Base-by-base conservation (phyloP, 257 asterid species). In the Nicotiana paniculata region DNA sequence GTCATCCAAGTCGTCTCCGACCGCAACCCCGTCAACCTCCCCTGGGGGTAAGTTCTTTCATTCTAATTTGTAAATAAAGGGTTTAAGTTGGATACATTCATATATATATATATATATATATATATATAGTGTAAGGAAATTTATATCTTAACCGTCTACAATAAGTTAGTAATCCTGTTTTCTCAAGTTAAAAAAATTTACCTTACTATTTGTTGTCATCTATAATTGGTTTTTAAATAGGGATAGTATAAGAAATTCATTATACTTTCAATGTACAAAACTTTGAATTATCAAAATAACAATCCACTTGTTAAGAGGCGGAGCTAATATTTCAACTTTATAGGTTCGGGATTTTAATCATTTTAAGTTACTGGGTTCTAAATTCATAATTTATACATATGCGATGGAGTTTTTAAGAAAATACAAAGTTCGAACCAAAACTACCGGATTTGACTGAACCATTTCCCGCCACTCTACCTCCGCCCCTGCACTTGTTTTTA, bases 1-100 rank as follows among this genome's bases (percentile, higher is more conserved):
- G 28, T 90, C 89, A 90, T 92, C 87, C 81, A 92, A 85, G 95
- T 92, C n/a, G 97, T 92, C 79, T 90, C 97, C 1, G 76, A 84
- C 80, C 92, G 97, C 30, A 89, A 92, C 86, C 97, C 97, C 12
- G 4, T 58, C 83, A 81, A 89, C 83, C 97, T 92, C 80, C 97
- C 97, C 2, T 92, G 97, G 97, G 82, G 81, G 91, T 88, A 81
- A 75, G 72, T 37, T 59, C 16, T 24, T 15, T 62, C 28, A 79
- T 39, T 7, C 9, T 79, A 28, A 79, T 39, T 18, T 78, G 6
- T 33, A 58, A 57, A 4, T 13, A 35, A 43, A 1, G 9, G 80
- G 28, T 51, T 77, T 77, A 32, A 32, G 51, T 77, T 32, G 4
- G 57, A 17, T 57, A 57, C 0, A 5, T 15, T 18, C n/a, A n/a